Evolutionary conservation across 768 basidiomycete species (phyloP).

Genomic region (Phlegmacium glaucopus): DNA sequence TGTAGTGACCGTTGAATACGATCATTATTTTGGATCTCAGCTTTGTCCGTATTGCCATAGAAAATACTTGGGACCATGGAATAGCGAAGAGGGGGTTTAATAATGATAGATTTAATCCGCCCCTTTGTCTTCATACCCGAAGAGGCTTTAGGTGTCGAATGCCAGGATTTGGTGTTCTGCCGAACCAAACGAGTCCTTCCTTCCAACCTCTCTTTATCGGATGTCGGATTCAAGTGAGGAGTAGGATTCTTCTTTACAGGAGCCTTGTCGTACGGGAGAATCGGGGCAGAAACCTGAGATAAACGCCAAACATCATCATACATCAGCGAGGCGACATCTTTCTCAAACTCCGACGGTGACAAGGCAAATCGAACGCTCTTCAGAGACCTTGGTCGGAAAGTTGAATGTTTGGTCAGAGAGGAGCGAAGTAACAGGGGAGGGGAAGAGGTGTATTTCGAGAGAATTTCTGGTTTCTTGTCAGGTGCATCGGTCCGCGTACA

Average conservation of each 20-base stretch:
- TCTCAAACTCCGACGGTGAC: slow-evolving; percentile 8
- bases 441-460: neutral
- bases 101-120: too few relatives aligned
- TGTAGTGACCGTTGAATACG: slow-evolving; percentile 6
- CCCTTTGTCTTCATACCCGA: too few relatives aligned
- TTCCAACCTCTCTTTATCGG: too few relatives aligned
- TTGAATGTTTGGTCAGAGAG: slow-evolving; percentile 11
- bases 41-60: slow-evolving; percentile 3
- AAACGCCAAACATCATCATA: neutral
- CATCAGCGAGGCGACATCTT: slow-evolving; percentile 1
- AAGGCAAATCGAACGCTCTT: slow-evolving; percentile 44
- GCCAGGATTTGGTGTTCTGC: too few relatives aligned
- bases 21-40: neutral
- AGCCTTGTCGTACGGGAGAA: too few relatives aligned
- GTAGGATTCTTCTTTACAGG: too few relatives aligned
- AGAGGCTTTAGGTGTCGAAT: too few relatives aligned
- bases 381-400: slow-evolving; percentile 8
- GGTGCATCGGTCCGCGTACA: too few relatives aligned
- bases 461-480: neutral
- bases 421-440: slow-evolving; percentile 10
- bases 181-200: too few relatives aligned
- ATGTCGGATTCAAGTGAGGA: too few relatives aligned
- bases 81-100: too few relatives aligned
- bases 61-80: slow-evolving; percentile 16
- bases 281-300: neutral